Evolutionary conservation across 176 grass and related monocot genomes (phyloP), one percentile per base, ranked within the genome.

Genomic region (Pontederia crassipes): DNA sequence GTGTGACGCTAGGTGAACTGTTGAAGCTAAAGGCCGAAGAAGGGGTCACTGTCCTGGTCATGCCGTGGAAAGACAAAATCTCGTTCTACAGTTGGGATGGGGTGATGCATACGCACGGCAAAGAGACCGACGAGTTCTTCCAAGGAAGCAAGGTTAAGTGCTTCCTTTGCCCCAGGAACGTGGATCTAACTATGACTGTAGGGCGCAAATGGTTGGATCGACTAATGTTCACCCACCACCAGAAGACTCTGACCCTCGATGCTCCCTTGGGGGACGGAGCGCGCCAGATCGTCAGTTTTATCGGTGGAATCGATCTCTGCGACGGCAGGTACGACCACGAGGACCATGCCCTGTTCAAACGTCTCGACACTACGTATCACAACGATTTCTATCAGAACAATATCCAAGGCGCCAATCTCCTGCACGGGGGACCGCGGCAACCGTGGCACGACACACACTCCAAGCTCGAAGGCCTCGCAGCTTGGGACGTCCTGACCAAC

Each of bases 161-260:
- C 75, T 96, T 96, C 79, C 72, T 84, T 66, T 96, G 87, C 73
- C 80, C 80, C 0, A 84, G 83, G 63, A 2, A 87, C 20, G 87
- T 81, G 28, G 87, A 87, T 59, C 28, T 46, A 17, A 56, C 83
- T 2, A 81, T 96, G 18, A 90, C 81, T n/a, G n/a, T 65, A 47
- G 65, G 85, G 73, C 80, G 90, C n/a, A n/a, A n/a, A n/a, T n/a
- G n/a, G n/a, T n/a, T n/a, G n/a, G n/a, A n/a, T n/a, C n/a, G n/a
- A n/a, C n/a, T n/a, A n/a, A n/a, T n/a, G 72, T 90, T 96, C 75
- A 88, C 92, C 62, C 92, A 96, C 83, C 92, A 96, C 81, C 92
- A 96, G 70, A 96, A 96, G 83, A 65, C 76, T 1, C 73, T 88
- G 51, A 82, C 80, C 4, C 78, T 96, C 49, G 87, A 96, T 32